A percentile compares a stretch with the other conserved stretches of the same genome.
Conservation (phyloP, 768 basidiomycete genomes). For the Mycena filopes region DNA sequence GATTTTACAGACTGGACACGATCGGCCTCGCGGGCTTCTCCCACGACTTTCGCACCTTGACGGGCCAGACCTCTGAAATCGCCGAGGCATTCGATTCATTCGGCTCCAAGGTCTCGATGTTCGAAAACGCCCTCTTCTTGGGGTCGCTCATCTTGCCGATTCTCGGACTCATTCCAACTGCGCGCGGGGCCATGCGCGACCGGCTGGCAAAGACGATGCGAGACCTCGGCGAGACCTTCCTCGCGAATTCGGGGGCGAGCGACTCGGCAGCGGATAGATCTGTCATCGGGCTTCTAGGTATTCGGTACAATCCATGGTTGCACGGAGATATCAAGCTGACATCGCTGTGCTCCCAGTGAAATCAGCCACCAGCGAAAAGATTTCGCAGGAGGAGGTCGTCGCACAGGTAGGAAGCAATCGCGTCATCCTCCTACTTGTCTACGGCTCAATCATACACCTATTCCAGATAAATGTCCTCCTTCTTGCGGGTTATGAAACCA, state of each 20-base stretch:
- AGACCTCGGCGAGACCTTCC: constrained; percentile 4
- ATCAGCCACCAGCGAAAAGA: constrained; percentile 1
- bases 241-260: background rate
- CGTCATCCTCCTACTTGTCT: too few relatives aligned
- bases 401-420: constrained; percentile 1
- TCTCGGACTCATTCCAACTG: background rate
- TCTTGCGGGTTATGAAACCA: constrained; percentile 20
- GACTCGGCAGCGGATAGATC: constrained; percentile 6
- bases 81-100: background rate
- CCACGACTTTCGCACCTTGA: constrained; percentile 13
- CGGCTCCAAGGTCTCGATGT: constrained; percentile 1
- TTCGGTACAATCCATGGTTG: too few relatives aligned
- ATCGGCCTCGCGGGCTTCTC: constrained; percentile 21
- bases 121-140: background rate
- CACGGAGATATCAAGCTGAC: too few relatives aligned
- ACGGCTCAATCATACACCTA: background rate
- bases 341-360: background rate
- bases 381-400: constrained; percentile 16
- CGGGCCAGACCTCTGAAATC: constrained; percentile 1
- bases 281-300: constrained; percentile 12
- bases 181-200: background rate
- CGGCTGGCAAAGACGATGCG: constrained; percentile 11
- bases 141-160: background rate
- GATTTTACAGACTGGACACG: constrained; percentile 10
- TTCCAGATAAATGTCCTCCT: constrained; percentile 17